Evolutionary conservation across 306 rosid species (phyloP).

Genomic region (Macrotyloma uniflorum): DNA sequence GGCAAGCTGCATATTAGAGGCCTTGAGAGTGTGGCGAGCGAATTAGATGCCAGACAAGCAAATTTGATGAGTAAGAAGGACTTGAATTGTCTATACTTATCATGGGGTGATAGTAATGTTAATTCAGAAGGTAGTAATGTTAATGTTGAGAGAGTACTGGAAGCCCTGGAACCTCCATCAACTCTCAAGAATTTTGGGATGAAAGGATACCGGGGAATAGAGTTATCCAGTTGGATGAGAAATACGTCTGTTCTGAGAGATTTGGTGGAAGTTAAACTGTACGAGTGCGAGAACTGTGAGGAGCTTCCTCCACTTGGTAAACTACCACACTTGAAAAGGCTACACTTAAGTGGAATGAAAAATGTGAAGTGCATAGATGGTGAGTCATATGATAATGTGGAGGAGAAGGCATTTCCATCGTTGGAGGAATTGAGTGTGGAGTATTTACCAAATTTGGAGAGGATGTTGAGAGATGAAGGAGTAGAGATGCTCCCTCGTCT

Average conservation of each 20-base stretch:
- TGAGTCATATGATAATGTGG: neutral
- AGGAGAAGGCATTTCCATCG: conserved; percentile 12
- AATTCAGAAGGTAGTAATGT: neutral
- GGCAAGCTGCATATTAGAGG: conserved; percentile 3
- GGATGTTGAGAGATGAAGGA: neutral
- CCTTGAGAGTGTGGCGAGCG: neutral
- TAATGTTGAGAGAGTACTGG: neutral
- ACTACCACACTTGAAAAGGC: neutral
- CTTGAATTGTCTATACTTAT: neutral
- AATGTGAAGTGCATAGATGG: conserved; percentile 2
- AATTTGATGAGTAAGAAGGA: conserved; percentile 1
- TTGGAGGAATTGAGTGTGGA: neutral
- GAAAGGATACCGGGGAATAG: neutral
- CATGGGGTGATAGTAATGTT: neutral
- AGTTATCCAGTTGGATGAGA: neutral
- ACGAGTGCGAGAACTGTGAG: neutral
- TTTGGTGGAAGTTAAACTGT: neutral
- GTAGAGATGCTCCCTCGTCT: conserved; percentile 12
- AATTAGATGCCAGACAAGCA: neutral
- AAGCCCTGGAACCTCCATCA: conserved; percentile 3
- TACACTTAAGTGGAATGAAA: neutral
- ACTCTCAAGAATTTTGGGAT: neutral
- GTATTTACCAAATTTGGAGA: neutral
- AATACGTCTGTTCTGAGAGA: neutral
- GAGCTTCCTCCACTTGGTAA: conserved; percentile 22